A percentile compares a stretch with the other conserved stretches of the same genome.
Conservation (phyloP, 106 monocot species). For the Gastrodia elata region DNA sequence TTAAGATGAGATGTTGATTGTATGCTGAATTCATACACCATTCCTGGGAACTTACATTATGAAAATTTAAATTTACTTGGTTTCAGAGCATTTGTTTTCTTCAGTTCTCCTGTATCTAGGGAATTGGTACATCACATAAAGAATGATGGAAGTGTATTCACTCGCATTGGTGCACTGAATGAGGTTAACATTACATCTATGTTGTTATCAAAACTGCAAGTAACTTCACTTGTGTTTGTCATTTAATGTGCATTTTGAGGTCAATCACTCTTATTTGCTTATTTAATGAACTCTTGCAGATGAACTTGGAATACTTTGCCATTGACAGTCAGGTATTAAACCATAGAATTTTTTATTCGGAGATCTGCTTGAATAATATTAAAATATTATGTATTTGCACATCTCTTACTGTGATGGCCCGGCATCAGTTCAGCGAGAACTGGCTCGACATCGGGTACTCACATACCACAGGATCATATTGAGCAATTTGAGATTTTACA, state of each 20-base stretch:
- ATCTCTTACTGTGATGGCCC: too few species aligned
- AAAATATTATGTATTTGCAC: too few species aligned
- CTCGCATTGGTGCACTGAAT: slow-evolving; percentile 86
- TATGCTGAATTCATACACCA: not conserved
- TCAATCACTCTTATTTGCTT: not conserved
- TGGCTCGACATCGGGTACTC: too few species aligned
- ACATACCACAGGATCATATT: too few species aligned
- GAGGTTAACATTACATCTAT: slow-evolving; percentile 47
- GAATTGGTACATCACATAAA: slow-evolving; percentile 71
- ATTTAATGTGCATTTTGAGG: not conserved
- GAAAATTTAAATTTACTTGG: slow-evolving; percentile 5
- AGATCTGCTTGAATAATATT: too few species aligned
- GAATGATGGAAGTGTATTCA: slow-evolving; percentile 67
- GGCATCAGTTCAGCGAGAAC: too few species aligned
- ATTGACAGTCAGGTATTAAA: slow-evolving; percentile 88
- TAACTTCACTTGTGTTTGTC: not conserved
- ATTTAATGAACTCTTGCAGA: slow-evolving; percentile 43
- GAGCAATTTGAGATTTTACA: too few species aligned
- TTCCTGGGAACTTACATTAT: not conserved
- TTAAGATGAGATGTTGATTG: not conserved
- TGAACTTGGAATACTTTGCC: slow-evolving; percentile 99
- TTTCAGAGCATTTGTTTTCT: slow-evolving; percentile 91
- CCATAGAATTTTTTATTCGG: not conserved
- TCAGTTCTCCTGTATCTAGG: slow-evolving; percentile 75
- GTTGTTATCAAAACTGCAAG: not conserved